Percentiles rank a stretch among this genome's conserved stretches.
Evolutionary conservation across 148 eudicot genomes (phyloP).

Genomic region (Fagopyrum esculentum): DNA sequence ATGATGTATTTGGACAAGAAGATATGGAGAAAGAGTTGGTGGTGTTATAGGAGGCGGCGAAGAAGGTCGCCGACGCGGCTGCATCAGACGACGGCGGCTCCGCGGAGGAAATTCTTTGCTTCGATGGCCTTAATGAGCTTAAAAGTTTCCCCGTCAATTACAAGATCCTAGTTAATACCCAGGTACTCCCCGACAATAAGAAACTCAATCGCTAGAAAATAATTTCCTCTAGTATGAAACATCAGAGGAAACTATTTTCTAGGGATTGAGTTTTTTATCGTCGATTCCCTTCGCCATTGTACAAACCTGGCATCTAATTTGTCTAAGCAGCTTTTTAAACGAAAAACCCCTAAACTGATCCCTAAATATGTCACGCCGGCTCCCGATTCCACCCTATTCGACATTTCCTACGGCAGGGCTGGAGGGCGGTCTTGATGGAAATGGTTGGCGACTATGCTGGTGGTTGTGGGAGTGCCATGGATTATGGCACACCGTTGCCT

Average conservation of each 20-base stretch:
- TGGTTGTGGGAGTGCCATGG: slow-evolving; percentile 49
- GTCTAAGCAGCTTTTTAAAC: no score
- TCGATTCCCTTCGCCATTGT: no score
- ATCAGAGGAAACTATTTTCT: no score
- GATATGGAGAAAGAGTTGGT: slow-evolving; percentile 54
- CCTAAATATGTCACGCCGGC: no score
- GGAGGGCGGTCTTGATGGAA: background rate
- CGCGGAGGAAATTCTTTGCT: slow-evolving; percentile 50
- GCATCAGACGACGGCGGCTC: slow-evolving; percentile 23
- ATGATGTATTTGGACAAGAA: background rate
- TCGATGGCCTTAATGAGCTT: slow-evolving; percentile 51
- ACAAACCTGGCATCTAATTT: no score
- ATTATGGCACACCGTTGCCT: no score
- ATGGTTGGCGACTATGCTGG: slow-evolving; percentile 22
- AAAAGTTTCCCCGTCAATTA: slow-evolving; percentile 59
- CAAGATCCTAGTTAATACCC: slow-evolving; percentile 59
- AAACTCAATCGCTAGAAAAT: no score
- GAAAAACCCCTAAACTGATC: no score
- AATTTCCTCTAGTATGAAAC: no score
- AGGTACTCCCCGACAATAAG: slow-evolving; percentile 47
- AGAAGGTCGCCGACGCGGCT: slow-evolving; percentile 60
- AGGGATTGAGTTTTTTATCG: no score
- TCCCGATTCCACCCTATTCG: no score
- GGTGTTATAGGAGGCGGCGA: slow-evolving; percentile 51
- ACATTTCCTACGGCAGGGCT: background rate